These are phyloP conservation scores for Coleophoma cylindrospora DNA, from an alignment of 2,329 filamentous ascomycete genomes.

Conservation along the genomic window DNA sequence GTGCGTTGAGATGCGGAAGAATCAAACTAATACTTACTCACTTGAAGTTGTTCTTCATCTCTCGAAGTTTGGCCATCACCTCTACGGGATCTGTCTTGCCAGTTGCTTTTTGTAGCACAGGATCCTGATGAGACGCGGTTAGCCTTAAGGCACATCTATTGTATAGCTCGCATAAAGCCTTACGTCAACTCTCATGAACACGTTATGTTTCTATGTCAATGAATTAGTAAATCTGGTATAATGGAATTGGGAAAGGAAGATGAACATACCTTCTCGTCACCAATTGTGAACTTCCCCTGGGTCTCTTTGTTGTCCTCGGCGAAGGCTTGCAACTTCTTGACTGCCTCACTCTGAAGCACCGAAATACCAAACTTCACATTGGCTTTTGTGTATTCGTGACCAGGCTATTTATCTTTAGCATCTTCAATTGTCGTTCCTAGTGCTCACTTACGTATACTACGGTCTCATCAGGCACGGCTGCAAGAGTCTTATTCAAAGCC, in stretches of 20 bases:
- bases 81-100: conserved; percentile 75
- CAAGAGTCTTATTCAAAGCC: conserved; percentile 82
- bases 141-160: neutral
- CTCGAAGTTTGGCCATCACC: conserved; percentile 80
- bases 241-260: too few relatives aligned
- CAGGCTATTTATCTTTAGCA: conserved; percentile 51
- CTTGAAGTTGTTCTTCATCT: conserved; percentile 72
- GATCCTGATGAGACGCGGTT: conserved; percentile 50
- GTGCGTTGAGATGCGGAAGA: too few relatives aligned
- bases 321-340: conserved; percentile 73
- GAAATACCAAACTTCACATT: conserved; percentile 86
- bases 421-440: too few relatives aligned
- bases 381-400: conserved; percentile 96
- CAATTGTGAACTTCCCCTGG: conserved; percentile 94
- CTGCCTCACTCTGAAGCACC: conserved; percentile 67
- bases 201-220: conserved; percentile 70
- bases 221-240: too few relatives aligned
- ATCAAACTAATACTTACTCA: conserved; percentile 21
- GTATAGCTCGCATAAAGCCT: conserved; percentile 24
- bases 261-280: conserved; percentile 77
- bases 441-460: conserved; percentile 68
- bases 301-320: conserved; percentile 79
- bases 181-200: conserved; percentile 88
- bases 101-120: conserved; percentile 76
- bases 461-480: conserved; percentile 79